Evolutionary conservation across 2,329 filamentous ascomycete genomes (phyloP), one percentile per base, ranked within the genome.

Genomic region (Apiospora aurea): DNA sequence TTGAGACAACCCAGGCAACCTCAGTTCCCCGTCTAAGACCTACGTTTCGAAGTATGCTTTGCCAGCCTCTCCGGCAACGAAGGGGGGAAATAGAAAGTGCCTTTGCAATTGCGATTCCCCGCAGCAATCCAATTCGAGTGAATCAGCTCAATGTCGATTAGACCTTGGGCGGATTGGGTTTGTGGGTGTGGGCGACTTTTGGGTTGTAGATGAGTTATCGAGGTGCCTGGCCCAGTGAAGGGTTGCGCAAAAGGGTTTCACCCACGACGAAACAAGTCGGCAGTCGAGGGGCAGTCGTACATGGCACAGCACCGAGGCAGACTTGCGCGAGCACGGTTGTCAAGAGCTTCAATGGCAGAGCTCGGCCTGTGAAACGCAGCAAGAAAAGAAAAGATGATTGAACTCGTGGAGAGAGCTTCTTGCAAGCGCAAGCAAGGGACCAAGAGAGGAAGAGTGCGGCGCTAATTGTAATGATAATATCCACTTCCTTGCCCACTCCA

Each of bases 401-500:
- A 41, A 64, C 29, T 41, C 57, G 57, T 41, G 57, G 57, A 21
- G 29, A 34, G 53, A 64, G 34, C 29, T 21, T 21, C 53, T 10
- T 34, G 4, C 57, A n/a, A n/a, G 21, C 29, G 49, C 24, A 53
- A 61, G 53, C 29, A 34, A 61, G 53, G 29, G 29, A 64, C 57
- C 57, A 24, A 41, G 34, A 13, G 7, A 14, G 57, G 57, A 38
- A 41, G 57, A 64, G 34, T 38, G 57, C 34, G 57, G 57, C 57
- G 34, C 57, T 64, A 64, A 34, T 64, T 64, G 57, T 64, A 64
- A 64, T 64, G 57, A 64, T 64, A 64, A 41, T 64, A 64, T 41
- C 57, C 57, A 64, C 57, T 41, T 14, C 53, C 38, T 38, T 61
- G 53, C 53, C 53, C 53, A 61, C 53, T 61, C 34, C 11, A 41